Evolutionary conservation across 1,139 yeast genomes (phyloP).

Genomic region (Blastobotrys raffinosifermentans): DNA sequence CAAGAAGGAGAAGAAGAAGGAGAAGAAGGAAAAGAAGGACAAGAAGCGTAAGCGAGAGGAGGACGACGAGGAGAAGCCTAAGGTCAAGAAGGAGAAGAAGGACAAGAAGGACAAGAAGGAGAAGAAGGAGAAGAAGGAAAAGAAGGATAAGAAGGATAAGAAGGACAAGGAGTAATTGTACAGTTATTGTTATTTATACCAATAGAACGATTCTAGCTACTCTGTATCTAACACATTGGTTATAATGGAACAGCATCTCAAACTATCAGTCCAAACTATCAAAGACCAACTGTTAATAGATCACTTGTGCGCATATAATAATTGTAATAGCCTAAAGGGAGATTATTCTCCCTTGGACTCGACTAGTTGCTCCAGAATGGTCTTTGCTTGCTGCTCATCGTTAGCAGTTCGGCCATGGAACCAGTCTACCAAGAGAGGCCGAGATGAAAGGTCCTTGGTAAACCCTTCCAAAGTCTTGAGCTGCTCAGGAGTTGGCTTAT

Average conservation of each 20-base stretch:
- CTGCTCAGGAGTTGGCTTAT: constrained; percentile 31
- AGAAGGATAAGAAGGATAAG: constrained; percentile 12
- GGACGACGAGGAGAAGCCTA: constrained; percentile 19
- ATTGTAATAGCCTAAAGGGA: too few relatives aligned
- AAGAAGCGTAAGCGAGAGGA: constrained; percentile 17
- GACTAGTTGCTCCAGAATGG: constrained; percentile 27
- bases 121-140: constrained; percentile 23
- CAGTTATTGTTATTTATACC: too few relatives aligned
- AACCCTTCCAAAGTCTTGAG: constrained; percentile 19
- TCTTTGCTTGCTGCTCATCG: constrained; percentile 36
- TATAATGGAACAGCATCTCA: too few relatives aligned
- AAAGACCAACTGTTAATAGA: too few relatives aligned
- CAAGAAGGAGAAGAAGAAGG: constrained; percentile 22
- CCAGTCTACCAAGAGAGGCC: constrained; percentile 36
- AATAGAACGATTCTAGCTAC: neutral
- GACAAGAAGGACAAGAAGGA: constrained; percentile 18
- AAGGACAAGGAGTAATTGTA: constrained; percentile 9
- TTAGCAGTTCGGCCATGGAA: constrained; percentile 34
- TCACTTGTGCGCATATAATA: too few relatives aligned
- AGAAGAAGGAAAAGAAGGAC: constrained; percentile 22
- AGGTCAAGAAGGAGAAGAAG: constrained; percentile 23
- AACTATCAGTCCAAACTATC: too few relatives aligned
- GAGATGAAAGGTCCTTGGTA: constrained; percentile 5
- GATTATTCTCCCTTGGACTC: constrained; percentile 10
- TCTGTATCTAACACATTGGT: too few relatives aligned